Percentiles rank a stretch among this genome's conserved stretches.
phyloP scores from a whole-genome alignment of 2,329 filamentous ascomycete species.

The Neurospora sp. region DNA sequence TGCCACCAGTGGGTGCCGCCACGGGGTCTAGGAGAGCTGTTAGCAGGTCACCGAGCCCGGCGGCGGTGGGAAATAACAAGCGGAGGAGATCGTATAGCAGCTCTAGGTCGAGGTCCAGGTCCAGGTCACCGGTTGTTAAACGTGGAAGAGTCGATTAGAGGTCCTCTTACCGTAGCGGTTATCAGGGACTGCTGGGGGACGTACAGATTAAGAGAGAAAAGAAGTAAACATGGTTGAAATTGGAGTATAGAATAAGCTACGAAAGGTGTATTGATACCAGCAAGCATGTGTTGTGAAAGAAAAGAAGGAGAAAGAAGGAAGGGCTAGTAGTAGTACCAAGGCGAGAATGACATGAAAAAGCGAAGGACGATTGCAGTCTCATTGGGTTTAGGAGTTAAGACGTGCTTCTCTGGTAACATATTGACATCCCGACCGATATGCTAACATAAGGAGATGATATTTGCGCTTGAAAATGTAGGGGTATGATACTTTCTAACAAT shows the following conservation, averaged over 20 bases:
- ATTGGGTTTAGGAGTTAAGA: neutral
- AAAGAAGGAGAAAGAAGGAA: neutral
- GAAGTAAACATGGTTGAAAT: neutral
- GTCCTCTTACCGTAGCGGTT: neutral
- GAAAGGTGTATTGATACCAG: neutral
- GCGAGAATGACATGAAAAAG: neutral
- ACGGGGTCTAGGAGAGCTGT: neutral
- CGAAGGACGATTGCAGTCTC: neutral
- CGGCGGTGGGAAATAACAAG: conserved; percentile 4
- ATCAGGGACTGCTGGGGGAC: too few species aligned
- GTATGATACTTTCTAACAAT: neutral
- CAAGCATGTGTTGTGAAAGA: neutral
- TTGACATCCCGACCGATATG: neutral
- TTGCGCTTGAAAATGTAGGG: neutral
- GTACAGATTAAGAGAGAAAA: too few species aligned
- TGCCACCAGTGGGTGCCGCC: neutral
- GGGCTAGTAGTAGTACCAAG: neutral
- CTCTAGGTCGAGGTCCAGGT: conserved; percentile 12
- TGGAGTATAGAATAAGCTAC: neutral
- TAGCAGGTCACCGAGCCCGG: conserved; percentile 5
- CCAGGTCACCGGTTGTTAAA: conserved; percentile 13
- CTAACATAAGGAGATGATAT: neutral
- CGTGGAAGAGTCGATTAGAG: conserved; percentile 17
- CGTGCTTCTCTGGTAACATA: neutral
- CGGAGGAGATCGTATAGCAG: conserved; percentile 14